Conservation (phyloP, 2,329 filamentous ascomycete species). For the Ceratocystis ficicola region DNA sequence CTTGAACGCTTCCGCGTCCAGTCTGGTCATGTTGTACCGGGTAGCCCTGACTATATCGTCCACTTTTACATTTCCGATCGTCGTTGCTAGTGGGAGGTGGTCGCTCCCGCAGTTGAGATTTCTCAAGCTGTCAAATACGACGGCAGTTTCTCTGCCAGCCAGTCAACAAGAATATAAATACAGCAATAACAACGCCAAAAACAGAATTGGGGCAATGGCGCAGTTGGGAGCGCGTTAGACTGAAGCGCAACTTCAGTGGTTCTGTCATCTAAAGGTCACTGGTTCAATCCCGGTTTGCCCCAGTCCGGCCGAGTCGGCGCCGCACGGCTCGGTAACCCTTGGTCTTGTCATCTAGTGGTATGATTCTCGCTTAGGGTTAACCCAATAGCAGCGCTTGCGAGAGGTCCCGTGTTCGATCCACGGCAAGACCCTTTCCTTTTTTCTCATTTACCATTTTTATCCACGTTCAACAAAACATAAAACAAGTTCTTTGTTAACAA, state of each 20-base stretch:
- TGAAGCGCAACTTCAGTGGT: slow-evolving; percentile 8
- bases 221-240: slow-evolving; percentile 15
- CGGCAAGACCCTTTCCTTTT: slow-evolving; percentile 22
- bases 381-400: slow-evolving; percentile 27
- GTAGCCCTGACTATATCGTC: too few relatives aligned
- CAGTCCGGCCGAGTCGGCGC: neutral
- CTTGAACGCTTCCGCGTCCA: too few relatives aligned
- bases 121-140: too few relatives aligned
- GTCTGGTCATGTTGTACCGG: too few relatives aligned
- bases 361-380: slow-evolving; percentile 57
- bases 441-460: too few relatives aligned
- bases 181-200: too few relatives aligned
- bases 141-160: too few relatives aligned
- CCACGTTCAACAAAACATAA: neutral
- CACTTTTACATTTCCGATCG: too few relatives aligned
- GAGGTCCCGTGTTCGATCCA: slow-evolving; percentile 26
- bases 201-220: slow-evolving; percentile 3
- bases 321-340: slow-evolving; percentile 24
- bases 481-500: neutral
- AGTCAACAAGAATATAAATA: too few relatives aligned
- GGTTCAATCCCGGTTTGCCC: slow-evolving; percentile 18
- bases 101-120: too few relatives aligned
- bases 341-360: slow-evolving; percentile 53
- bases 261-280: slow-evolving; percentile 19
- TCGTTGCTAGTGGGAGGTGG: too few relatives aligned